These are phyloP conservation scores for Xylariomycetidae sp. DNA, from an alignment of 2,329 filamentous ascomycete species.

Conservation along the genomic window DNA sequence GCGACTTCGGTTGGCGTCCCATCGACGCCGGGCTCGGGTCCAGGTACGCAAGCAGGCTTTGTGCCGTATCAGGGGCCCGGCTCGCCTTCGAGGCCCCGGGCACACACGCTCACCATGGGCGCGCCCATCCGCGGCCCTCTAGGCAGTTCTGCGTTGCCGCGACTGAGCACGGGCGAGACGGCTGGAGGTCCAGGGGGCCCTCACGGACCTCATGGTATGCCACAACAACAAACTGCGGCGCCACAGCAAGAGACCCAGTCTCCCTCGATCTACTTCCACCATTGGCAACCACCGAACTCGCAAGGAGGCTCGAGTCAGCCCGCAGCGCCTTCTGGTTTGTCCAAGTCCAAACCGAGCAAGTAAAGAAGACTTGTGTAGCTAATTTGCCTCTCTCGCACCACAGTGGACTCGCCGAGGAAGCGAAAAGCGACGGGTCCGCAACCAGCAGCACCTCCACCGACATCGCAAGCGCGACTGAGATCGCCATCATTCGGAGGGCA, in stretches of 20 bases:
- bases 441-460: conserved; percentile 39
- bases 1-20: conserved; percentile 33
- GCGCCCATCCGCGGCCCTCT: conserved; percentile 32
- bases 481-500: conserved; percentile 50
- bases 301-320: conserved; percentile 60
- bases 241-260: conserved; percentile 61
- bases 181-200: conserved; percentile 30
- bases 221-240: conserved; percentile 44
- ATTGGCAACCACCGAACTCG: conserved; percentile 78
- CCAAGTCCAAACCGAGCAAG: conserved; percentile 43
- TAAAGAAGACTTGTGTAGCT: conserved; percentile 34
- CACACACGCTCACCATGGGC: conserved; percentile 40
- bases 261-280: conserved; percentile 81
- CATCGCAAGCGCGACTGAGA: conserved; percentile 38
- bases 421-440: conserved; percentile 64
- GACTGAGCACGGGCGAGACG: conserved; percentile 39
- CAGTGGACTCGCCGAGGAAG: conserved; percentile 76
- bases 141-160: conserved; percentile 34
- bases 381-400: conserved; percentile 44
- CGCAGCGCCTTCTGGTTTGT: conserved; percentile 69
- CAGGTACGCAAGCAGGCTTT: conserved; percentile 34
- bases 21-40: conserved; percentile 36
- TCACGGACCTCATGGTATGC: conserved; percentile 40
- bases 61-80: conserved; percentile 36
- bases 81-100: conserved; percentile 44